Base-by-base conservation (phyloP, 495 filamentous ascomycete genomes). In the Neurospora sp. region DNA sequence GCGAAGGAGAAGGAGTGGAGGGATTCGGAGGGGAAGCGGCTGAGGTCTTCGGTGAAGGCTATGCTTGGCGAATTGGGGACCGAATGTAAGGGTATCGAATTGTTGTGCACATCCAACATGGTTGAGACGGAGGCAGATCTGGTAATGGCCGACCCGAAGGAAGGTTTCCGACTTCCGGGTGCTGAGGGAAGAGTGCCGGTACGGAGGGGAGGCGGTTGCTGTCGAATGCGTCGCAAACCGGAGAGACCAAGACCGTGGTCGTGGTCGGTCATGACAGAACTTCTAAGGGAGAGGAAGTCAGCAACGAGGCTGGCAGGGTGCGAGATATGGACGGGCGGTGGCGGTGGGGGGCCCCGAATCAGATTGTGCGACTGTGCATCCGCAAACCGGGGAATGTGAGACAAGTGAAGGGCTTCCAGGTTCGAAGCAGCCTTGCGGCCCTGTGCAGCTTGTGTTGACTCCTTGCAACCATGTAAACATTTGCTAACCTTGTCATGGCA, bases 1-100 rank as follows among this genome's bases (percentile, higher is more conserved):
- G 96, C 93, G 80, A 99, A 99, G 39, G 96, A 98, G 83, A 99
- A 99, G 0, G 96, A 98, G 79, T 99, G 96, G 72, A 99, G 82
- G 1, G 96, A 99, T 81, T 99, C 96, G 76, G 92, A 92, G 2
- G 96, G 95, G 78, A 98, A 99, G 61, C 94, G 89, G 65, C 89
- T 89, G 39, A 99, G 88, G 77, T 98, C 96, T 86, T 98, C 96
- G 76, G 91, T 84, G 73, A 94, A 91, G 53, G 22, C 22, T 65
- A 65, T 65, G 65, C 88, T 88, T 44, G 93, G 91, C 61, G 91
- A 94, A 71, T 87, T 78, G 18, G 91, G 88, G 39, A 88, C 88
- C 31, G 85, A 85, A 11, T 86, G 85, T 31, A 90, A 78, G 37
- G 86, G 84, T 70, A 70, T 79, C 74, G 79, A 81, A 14, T 80